Evolutionary conservation across 345 rosid species (phyloP).

Genomic region (Gossypium longicalyx): DNA sequence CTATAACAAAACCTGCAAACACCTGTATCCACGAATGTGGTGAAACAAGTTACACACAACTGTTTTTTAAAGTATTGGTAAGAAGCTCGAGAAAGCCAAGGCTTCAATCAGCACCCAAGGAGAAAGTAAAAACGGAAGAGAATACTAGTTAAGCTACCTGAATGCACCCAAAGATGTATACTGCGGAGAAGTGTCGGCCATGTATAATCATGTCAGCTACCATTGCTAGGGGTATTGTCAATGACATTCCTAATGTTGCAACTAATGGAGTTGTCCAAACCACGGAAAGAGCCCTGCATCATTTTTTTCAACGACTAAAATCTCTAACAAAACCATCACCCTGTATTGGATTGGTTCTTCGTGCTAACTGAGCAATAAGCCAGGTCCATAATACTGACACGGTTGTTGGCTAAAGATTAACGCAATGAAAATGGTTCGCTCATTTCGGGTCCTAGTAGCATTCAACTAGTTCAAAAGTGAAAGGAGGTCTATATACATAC

Average conservation of each 20-base stretch:
- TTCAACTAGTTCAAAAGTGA: constrained; percentile 1
- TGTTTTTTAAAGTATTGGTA: neutral
- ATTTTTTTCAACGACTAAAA: neutral
- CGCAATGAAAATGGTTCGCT: neutral
- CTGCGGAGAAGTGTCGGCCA: constrained; percentile 59
- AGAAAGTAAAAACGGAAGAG: neutral
- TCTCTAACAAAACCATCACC: neutral
- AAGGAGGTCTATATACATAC: constrained; percentile 24
- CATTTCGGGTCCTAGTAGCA: neutral
- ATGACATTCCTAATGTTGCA: constrained; percentile 74
- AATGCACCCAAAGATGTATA: constrained; percentile 66
- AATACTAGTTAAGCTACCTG: constrained; percentile 39
- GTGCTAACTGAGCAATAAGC: neutral
- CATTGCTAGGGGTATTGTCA: constrained; percentile 86
- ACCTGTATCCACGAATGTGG: constrained; percentile 34
- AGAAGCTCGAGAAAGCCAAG: neutral
- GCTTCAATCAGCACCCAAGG: neutral
- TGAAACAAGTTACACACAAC: neutral
- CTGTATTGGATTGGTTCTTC: neutral
- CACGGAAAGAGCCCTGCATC: constrained; percentile 72
- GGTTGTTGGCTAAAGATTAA: neutral
- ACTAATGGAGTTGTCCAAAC: constrained; percentile 89
- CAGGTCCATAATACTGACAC: too few species aligned
- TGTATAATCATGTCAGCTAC: constrained; percentile 76
- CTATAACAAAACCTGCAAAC: constrained; percentile 56